These are phyloP conservation scores for Chenopodium berlandieri DNA, from an alignment of 148 eudicot genomes.

Conservation along the genomic window DNA sequence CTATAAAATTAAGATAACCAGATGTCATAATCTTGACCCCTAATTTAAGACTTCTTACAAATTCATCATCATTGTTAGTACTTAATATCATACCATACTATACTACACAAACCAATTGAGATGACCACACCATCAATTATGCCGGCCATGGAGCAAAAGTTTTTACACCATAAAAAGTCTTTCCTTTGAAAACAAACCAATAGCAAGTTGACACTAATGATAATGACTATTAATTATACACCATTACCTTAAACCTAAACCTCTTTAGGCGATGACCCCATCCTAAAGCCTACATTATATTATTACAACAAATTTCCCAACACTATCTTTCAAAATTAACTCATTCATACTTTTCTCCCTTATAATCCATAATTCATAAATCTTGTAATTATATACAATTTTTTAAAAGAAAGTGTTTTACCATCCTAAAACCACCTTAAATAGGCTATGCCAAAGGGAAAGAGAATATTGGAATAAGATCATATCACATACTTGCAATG, in stretches of 20 bases:
- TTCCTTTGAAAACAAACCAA: constrained; percentile 13
- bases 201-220: constrained; percentile 2
- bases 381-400: too few species aligned
- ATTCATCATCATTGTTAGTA: not conserved
- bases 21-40: not conserved
- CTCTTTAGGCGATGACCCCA: not conserved
- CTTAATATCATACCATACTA: not conserved
- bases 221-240: constrained; percentile 1
- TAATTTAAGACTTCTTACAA: not conserved
- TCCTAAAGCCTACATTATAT: not conserved
- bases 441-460: too few species aligned
- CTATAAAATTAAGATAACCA: too few species aligned
- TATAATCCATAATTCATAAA: too few species aligned
- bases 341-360: too few species aligned
- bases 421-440: too few species aligned
- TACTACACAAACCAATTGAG: not conserved
- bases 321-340: too few species aligned
- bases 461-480: too few species aligned
- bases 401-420: too few species aligned
- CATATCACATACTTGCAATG: too few species aligned
- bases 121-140: constrained; percentile 13
- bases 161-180: constrained; percentile 5
- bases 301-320: not conserved
- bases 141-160: constrained; percentile 13
- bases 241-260: not conserved